Evolutionary conservation across 2,329 filamentous ascomycete genomes (phyloP).

Genomic region (Fusarium domesticum): DNA sequence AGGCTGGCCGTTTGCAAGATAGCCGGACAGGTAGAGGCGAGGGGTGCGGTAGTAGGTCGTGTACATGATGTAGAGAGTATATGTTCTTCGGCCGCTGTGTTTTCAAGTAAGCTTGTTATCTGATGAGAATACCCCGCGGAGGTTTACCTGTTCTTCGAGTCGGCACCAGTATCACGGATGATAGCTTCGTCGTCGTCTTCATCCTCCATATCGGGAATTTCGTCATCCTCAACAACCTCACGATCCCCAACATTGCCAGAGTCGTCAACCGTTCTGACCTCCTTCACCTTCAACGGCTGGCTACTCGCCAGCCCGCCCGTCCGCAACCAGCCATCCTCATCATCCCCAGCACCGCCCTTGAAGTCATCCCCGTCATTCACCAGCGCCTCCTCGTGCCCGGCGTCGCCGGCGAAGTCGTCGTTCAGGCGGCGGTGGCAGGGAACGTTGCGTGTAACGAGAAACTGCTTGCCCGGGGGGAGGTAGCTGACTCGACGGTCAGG

Average conservation of each 20-base stretch:
- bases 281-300: constrained; percentile 71
- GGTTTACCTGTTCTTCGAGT: constrained; percentile 46
- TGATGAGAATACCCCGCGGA: neutral
- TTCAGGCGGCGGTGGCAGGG: constrained; percentile 89
- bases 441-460: constrained; percentile 88
- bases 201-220: constrained; percentile 98
- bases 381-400: constrained; percentile 80
- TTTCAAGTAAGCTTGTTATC: neutral
- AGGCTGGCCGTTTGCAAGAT: constrained; percentile 73
- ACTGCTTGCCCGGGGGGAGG: constrained; percentile 89
- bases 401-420: constrained; percentile 88
- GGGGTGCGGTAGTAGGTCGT: constrained; percentile 95
- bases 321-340: constrained; percentile 87
- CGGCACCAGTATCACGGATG: constrained; percentile 67
- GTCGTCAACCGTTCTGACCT: constrained; percentile 87
- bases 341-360: constrained; percentile 45
- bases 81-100: constrained; percentile 77
- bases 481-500: constrained; percentile 73
- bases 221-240: constrained; percentile 67
- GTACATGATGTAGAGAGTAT: constrained; percentile 98
- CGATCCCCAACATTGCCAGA: constrained; percentile 79
- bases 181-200: constrained; percentile 97
- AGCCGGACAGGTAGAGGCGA: constrained; percentile 90
- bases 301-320: constrained; percentile 76
- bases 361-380: constrained; percentile 75